phyloP scores from a whole-genome alignment of 768 basidiomycete genomes.

The Sistotremastrum niveocremeum region DNA sequence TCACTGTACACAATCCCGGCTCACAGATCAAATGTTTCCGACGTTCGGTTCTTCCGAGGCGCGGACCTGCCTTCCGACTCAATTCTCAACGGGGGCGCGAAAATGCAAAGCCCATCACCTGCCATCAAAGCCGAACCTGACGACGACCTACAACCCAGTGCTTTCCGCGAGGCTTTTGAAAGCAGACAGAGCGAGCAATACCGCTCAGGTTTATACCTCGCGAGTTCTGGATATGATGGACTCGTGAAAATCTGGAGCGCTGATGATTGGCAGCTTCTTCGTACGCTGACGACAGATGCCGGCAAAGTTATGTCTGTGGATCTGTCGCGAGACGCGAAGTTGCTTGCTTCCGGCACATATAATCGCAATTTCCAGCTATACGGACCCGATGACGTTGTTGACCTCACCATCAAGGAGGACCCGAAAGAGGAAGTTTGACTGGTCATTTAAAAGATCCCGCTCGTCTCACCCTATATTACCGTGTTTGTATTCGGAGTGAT shows the following conservation, averaged over 20 bases:
- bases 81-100: conserved; percentile 13
- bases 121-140: conserved; percentile 34
- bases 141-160: conserved; percentile 16
- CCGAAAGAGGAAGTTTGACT: no score
- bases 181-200: conserved; percentile 54
- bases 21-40: conserved; percentile 88
- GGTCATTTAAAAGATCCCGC: no score
- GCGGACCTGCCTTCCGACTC: conserved; percentile 35
- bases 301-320: conserved; percentile 99
- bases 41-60: conserved; percentile 84
- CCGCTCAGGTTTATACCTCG: conserved; percentile 83
- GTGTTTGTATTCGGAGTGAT: no score
- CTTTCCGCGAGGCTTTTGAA: conserved; percentile 21
- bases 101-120: conserved; percentile 13
- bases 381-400: conserved; percentile 51
- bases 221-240: conserved; percentile 89
- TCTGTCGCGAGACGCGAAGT: conserved; percentile 65
- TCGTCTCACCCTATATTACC: no score
- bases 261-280: conserved; percentile 92
- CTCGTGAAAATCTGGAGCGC: conserved; percentile 94
- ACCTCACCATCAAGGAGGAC: no score
- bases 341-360: conserved; percentile 83
- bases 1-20: conserved; percentile 95
- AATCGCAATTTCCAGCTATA: conserved; percentile 93
- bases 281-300: conserved; percentile 80